phyloP scores from a whole-genome alignment of 352 stramenopile species.

The Globisporangium cederbergense region DNA sequence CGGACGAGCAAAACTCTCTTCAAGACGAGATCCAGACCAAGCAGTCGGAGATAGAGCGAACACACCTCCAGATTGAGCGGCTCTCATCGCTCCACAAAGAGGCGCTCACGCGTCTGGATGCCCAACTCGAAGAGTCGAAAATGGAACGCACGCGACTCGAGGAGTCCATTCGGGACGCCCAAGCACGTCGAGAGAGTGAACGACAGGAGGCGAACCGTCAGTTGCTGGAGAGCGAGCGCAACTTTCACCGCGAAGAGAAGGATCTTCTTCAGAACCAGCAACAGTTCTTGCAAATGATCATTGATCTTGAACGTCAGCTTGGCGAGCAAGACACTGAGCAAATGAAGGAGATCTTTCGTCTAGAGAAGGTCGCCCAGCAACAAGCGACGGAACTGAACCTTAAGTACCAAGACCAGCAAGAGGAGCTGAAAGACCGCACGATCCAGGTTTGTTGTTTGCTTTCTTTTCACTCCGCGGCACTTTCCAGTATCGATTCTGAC shows the following conservation, averaged over 20 bases:
- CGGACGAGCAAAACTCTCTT: slow-evolving; percentile 41
- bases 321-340: slow-evolving; percentile 64
- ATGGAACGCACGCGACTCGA: slow-evolving; percentile 54
- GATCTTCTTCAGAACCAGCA: slow-evolving; percentile 61
- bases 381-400: slow-evolving; percentile 37
- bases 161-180: slow-evolving; percentile 28
- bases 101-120: slow-evolving; percentile 39
- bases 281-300: slow-evolving; percentile 51
- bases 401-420: slow-evolving; percentile 52
- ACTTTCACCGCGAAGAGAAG: slow-evolving; percentile 69
- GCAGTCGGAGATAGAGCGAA: slow-evolving; percentile 47
- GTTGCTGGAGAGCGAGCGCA: slow-evolving; percentile 57
- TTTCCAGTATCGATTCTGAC: background rate
- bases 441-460: slow-evolving; percentile 33
- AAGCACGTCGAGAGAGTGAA: slow-evolving; percentile 44
- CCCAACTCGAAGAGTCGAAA: slow-evolving; percentile 55
- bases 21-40: slow-evolving; percentile 61
- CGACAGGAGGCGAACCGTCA: slow-evolving; percentile 44
- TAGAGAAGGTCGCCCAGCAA: slow-evolving; percentile 55
- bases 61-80: slow-evolving; percentile 52
- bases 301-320: slow-evolving; percentile 59
- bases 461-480: background rate
- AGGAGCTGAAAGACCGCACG: slow-evolving; percentile 55
- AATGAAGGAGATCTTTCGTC: slow-evolving; percentile 56
- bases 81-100: slow-evolving; percentile 61